A percentile compares a stretch with the other conserved stretches of the same genome.
These are phyloP conservation scores for Zopfia rhizophila DNA, from an alignment of 2,329 filamentous ascomycete species.

Conservation along the genomic window DNA sequence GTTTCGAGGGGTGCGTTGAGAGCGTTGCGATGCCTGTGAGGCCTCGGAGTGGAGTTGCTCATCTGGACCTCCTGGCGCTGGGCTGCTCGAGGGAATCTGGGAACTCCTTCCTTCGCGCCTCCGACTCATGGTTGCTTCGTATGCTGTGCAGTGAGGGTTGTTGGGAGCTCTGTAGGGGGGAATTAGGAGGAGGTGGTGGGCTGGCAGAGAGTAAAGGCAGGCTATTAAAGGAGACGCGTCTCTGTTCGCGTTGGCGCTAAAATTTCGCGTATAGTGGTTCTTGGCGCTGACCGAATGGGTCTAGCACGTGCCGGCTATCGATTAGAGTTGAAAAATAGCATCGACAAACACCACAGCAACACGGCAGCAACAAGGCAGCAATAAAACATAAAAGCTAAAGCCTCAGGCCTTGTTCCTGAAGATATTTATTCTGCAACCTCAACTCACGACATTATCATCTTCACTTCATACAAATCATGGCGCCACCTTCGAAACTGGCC, in stretches of 20 bases:
- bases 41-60: conserved; percentile 56
- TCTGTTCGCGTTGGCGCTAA: conserved; percentile 36
- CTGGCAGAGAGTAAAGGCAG: neutral
- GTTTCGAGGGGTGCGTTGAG: conserved; percentile 59
- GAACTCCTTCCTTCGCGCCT: conserved; percentile 65
- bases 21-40: conserved; percentile 50
- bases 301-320: conserved; percentile 1
- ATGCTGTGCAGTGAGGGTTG: neutral
- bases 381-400: conserved; percentile 19
- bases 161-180: conserved; percentile 16
- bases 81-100: conserved; percentile 64
- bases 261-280: conserved; percentile 33
- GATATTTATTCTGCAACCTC: conserved; percentile 4
- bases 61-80: conserved; percentile 53
- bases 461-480: conserved; percentile 68
- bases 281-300: conserved; percentile 14
- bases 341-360: neutral
- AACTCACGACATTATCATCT: neutral
- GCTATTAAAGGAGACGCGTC: conserved; percentile 32
- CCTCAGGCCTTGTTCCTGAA: conserved; percentile 22
- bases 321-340: conserved; percentile 12
- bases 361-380: conserved; percentile 24
- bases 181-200: conserved; percentile 22
- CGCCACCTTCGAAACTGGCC: conserved; percentile 77
- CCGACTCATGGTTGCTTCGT: conserved; percentile 50